These are phyloP conservation scores for Aspergillus proliferans DNA, from an alignment of 2,329 filamentous ascomycete genomes.

Conservation along the genomic window DNA sequence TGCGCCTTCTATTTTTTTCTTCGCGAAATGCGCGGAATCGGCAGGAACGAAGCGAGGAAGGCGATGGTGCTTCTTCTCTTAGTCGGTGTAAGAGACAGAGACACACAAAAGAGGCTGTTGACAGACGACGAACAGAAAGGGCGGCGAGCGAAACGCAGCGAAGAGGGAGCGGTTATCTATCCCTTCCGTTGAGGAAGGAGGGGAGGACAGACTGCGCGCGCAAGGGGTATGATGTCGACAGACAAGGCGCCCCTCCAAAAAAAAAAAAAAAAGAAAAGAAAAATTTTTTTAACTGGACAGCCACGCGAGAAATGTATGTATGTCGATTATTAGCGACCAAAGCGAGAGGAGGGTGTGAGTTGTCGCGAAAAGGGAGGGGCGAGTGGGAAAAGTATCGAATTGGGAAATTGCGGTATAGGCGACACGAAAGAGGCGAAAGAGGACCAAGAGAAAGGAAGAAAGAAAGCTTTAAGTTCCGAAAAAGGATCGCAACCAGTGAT, in stretches of 20 bases:
- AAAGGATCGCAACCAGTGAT: background rate
- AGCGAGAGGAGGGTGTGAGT: conserved; percentile 8
- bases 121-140: background rate
- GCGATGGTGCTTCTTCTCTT: conserved; percentile 3
- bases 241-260: conserved; percentile 6
- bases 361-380: conserved; percentile 12
- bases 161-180: background rate
- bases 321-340: background rate
- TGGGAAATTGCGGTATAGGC: conserved; percentile 22
- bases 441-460: background rate
- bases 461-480: background rate
- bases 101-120: background rate
- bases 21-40: conserved; percentile 18
- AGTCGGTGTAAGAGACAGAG: background rate
- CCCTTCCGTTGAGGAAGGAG: background rate
- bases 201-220: conserved; percentile 10
- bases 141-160: background rate
- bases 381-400: conserved; percentile 5
- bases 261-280: conserved; percentile 5
- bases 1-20: conserved; percentile 16
- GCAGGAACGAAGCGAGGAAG: conserved; percentile 12
- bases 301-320: conserved; percentile 14
- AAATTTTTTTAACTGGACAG: conserved; percentile 6
- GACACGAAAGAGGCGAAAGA: background rate
- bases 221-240: conserved; percentile 13